Evolutionary conservation across 331 rosid genomes (phyloP).

Genomic region (Prunus yedoensis): DNA sequence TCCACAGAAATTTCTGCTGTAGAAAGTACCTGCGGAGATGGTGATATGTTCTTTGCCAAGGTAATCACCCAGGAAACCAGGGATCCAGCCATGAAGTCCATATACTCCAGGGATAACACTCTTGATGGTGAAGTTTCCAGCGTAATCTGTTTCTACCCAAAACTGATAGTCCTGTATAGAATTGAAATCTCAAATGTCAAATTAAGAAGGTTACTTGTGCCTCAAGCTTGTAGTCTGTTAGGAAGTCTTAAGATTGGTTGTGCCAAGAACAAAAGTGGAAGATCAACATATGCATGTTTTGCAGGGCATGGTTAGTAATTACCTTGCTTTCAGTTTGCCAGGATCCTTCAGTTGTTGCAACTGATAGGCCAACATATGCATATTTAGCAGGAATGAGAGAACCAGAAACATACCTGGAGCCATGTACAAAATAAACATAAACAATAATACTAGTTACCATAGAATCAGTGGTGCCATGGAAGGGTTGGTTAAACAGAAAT

Average conservation of each 20-base stretch:
- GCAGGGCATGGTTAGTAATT: background rate
- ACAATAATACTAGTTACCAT: background rate
- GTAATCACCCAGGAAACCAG: conserved; percentile 49
- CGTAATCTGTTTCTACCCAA: conserved; percentile 39
- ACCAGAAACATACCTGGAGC: conserved; percentile 34
- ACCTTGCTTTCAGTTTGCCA: conserved; percentile 52
- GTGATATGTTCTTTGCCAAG: conserved; percentile 27
- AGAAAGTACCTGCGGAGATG: conserved; percentile 32
- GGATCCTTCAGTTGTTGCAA: conserved; percentile 41
- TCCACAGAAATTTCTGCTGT: background rate
- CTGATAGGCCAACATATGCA: conserved; percentile 41
- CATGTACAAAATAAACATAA: background rate
- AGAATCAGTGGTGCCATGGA: background rate
- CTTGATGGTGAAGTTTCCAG: conserved; percentile 40
- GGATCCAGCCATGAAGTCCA: conserved; percentile 50
- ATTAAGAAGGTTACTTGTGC: background rate
- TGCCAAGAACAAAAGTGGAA: background rate
- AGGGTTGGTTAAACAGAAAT: background rate
- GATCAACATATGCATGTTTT: too few species aligned
- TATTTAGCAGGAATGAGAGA: conserved; percentile 34
- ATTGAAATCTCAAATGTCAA: background rate
- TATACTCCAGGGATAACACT: conserved; percentile 42
- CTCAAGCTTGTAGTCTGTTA: background rate
- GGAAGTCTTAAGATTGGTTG: background rate
- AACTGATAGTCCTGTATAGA: conserved; percentile 40